phyloP scores from a whole-genome alignment of 495 filamentous ascomycete genomes.

The Penicillium soppii region DNA sequence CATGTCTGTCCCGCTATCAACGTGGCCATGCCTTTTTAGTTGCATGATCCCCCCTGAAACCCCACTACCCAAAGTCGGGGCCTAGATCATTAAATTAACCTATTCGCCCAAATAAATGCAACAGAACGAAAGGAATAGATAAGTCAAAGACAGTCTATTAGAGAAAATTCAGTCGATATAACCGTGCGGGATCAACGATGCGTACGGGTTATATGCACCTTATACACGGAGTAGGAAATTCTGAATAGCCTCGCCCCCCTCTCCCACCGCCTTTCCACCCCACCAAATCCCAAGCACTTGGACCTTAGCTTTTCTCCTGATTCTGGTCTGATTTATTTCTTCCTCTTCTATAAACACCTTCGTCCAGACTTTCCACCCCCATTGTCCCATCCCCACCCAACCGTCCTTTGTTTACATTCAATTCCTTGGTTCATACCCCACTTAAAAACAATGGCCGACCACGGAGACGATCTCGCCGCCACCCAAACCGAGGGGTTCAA shows the following conservation, averaged over 20 bases:
- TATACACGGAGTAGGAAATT: too few relatives aligned
- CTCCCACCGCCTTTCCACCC: constrained; percentile 52
- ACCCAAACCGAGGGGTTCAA: constrained; percentile 93
- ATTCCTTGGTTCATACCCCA: constrained; percentile 19
- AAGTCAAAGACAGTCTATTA: not conserved
- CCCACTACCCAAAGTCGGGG: constrained; percentile 5
- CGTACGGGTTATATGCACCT: too few relatives aligned
- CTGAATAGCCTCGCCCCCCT: constrained; percentile 35
- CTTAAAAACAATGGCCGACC: constrained; percentile 61
- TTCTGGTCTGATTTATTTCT: not conserved
- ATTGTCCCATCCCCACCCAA: not conserved
- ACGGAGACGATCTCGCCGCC: constrained; percentile 83
- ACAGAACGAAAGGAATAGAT: too few relatives aligned
- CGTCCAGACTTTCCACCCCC: constrained; percentile 1
- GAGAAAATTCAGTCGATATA: not conserved
- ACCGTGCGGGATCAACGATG: constrained; percentile 2
- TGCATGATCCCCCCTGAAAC: constrained; percentile 1
- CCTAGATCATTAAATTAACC: not conserved
- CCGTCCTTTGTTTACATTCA: not conserved
- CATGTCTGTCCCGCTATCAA: not conserved
- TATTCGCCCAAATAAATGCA: too few relatives aligned
- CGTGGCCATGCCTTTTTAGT: not conserved
- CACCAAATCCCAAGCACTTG: constrained; percentile 26
- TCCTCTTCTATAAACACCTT: too few relatives aligned
- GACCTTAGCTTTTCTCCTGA: constrained; percentile 7